Conservation (phyloP, 2,329 filamentous ascomycete species). For the Westerdykella ornata region DNA sequence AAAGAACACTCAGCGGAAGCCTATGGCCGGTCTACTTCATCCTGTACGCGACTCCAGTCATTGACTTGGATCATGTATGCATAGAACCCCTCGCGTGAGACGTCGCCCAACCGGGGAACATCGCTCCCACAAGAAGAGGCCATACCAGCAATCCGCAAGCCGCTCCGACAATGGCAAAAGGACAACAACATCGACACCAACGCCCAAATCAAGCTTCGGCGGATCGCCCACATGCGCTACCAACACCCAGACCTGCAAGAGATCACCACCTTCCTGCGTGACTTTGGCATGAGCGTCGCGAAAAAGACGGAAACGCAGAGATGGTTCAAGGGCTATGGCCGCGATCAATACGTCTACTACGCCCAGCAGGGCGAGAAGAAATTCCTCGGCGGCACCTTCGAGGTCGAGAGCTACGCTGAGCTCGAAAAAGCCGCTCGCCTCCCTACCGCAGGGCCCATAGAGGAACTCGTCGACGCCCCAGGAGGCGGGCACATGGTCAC, state of each 20-base stretch:
- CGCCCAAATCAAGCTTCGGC: conserved; percentile 44
- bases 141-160: conserved; percentile 31
- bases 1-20: no score
- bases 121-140: conserved; percentile 37
- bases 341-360: conserved; percentile 55
- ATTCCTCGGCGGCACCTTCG: conserved; percentile 54
- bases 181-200: conserved; percentile 38
- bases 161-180: conserved; percentile 36
- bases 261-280: conserved; percentile 42
- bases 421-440: conserved; percentile 45
- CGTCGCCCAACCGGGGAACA: conserved; percentile 38
- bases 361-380: conserved; percentile 45
- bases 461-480: conserved; percentile 47
- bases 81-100: conserved; percentile 27
- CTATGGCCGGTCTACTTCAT: no score
- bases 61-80: conserved; percentile 1
- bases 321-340: conserved; percentile 57
- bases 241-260: conserved; percentile 47
- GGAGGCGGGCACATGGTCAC: conserved; percentile 49
- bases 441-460: conserved; percentile 44
- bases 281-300: conserved; percentile 34
- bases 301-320: conserved; percentile 34
- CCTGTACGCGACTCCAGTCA: neutral
- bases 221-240: conserved; percentile 49
- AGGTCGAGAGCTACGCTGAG: conserved; percentile 52